These are phyloP conservation scores for Eimeria necatrix DNA, from an alignment of 169 alveolate species.

Conservation along the genomic window DNA sequence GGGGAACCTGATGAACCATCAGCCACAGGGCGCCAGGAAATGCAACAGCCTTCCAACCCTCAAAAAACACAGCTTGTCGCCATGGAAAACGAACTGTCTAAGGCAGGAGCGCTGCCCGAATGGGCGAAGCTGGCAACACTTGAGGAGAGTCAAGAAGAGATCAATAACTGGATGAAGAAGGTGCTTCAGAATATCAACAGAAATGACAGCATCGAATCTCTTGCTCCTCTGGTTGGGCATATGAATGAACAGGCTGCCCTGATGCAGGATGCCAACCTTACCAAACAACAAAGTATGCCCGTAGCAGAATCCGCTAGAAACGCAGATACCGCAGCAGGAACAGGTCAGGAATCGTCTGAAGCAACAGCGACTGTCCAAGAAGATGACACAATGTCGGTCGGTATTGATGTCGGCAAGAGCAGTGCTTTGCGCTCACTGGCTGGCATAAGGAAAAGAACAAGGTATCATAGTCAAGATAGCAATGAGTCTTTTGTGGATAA, in stretches of 20 bases:
- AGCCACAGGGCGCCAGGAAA: no score
- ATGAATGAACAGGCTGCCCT: no score
- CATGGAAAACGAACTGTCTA: no score
- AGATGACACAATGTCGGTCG: no score
- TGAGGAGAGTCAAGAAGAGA: not conserved
- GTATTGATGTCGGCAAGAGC: not conserved
- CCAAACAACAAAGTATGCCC: not conserved
- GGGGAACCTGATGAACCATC: no score
- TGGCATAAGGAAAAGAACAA: conserved; percentile 12
- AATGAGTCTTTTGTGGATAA: not conserved
- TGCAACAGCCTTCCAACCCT: no score
- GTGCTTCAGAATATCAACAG: not conserved
- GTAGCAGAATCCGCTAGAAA: not conserved
- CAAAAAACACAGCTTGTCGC: no score
- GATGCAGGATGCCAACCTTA: no score
- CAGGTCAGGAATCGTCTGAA: not conserved
- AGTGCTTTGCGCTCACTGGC: not conserved
- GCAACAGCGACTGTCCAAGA: not conserved
- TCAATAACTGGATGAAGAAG: not conserved
- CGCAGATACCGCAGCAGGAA: not conserved
- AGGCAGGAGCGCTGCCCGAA: no score
- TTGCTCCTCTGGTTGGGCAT: not conserved
- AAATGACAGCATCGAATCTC: not conserved
- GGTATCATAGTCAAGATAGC: not conserved
- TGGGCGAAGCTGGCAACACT: no score